These are phyloP conservation scores for Chrysoporthe puriensis DNA, from an alignment of 2,329 filamentous ascomycete species.

Conservation along the genomic window DNA sequence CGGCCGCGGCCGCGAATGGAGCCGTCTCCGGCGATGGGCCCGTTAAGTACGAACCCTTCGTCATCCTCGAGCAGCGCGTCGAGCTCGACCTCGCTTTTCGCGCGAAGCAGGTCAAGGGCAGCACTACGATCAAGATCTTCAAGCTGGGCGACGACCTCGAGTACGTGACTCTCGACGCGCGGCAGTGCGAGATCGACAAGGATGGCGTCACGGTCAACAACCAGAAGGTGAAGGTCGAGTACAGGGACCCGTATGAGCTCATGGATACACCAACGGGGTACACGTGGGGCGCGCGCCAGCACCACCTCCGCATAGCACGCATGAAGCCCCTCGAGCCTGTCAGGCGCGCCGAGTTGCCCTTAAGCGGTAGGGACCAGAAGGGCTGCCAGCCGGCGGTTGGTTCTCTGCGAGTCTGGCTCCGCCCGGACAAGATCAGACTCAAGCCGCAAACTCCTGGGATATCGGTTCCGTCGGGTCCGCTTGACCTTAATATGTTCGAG, in stretches of 20 bases:
- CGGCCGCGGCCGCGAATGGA: constrained; percentile 23
- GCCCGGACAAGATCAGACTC: constrained; percentile 38
- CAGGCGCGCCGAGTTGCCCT: constrained; percentile 56
- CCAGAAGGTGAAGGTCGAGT: constrained; percentile 48
- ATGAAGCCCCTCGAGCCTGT: constrained; percentile 58
- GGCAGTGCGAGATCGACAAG: constrained; percentile 62
- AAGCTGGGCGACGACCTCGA: constrained; percentile 59
- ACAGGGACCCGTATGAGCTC: constrained; percentile 69
- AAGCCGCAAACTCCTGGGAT: constrained; percentile 32
- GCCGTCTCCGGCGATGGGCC: constrained; percentile 24
- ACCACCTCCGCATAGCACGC: constrained; percentile 72
- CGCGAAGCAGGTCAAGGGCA: constrained; percentile 73
- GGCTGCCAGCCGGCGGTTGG: constrained; percentile 61
- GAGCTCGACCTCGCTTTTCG: constrained; percentile 88
- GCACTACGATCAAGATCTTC: constrained; percentile 79
- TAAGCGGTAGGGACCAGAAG: constrained; percentile 57
- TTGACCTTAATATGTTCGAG: constrained; percentile 33
- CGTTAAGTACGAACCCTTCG: constrained; percentile 41
- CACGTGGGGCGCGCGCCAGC: constrained; percentile 71
- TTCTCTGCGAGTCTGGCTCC: constrained; percentile 49
- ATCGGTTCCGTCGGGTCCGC: constrained; percentile 18
- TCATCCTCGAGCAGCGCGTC: constrained; percentile 82
- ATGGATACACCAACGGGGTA: constrained; percentile 64
- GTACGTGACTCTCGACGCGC: constrained; percentile 63
- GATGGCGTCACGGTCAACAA: constrained; percentile 57